Evolutionary conservation across 1,284 basidiomycete genomes (phyloP).

Genomic region (Takashimella tepidaria): DNA sequence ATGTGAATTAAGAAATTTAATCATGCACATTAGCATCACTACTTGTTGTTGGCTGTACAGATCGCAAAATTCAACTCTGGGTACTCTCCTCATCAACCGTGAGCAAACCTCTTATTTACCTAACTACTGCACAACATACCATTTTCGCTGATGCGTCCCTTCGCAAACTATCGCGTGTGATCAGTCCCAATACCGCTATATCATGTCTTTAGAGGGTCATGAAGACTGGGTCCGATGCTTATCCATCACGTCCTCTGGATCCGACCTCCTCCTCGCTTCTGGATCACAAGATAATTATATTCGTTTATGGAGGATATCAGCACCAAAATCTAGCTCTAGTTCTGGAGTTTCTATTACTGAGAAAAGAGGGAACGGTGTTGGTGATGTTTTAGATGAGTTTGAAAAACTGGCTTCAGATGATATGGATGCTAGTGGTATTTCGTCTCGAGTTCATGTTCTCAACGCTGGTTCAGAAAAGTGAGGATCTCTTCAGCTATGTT

Average conservation of each 20-base stretch:
- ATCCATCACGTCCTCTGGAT: constrained; percentile 54
- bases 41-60: constrained; percentile 72
- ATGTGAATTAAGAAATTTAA: not conserved
- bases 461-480: not conserved
- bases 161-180: not conserved
- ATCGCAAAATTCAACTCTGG: constrained; percentile 69
- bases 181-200: constrained; percentile 32
- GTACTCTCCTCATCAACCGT: constrained; percentile 60
- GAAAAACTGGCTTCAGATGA: constrained; percentile 47
- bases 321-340: constrained; percentile 29
- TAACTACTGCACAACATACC: constrained; percentile 53
- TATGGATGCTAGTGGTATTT: not conserved
- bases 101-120: constrained; percentile 8
- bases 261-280: constrained; percentile 66
- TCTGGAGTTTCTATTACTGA: constrained; percentile 50
- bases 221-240: constrained; percentile 89
- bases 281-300: constrained; percentile 90
- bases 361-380: constrained; percentile 50
- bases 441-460: not conserved
- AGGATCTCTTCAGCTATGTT: too few species aligned
- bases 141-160: too few species aligned
- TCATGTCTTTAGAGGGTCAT: constrained; percentile 68
- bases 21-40: constrained; percentile 54
- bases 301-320: constrained; percentile 69
- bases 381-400: constrained; percentile 74